Evolutionary conservation across 1,284 basidiomycete species (phyloP).

Genomic region (Sporisorium scitamineum): DNA sequence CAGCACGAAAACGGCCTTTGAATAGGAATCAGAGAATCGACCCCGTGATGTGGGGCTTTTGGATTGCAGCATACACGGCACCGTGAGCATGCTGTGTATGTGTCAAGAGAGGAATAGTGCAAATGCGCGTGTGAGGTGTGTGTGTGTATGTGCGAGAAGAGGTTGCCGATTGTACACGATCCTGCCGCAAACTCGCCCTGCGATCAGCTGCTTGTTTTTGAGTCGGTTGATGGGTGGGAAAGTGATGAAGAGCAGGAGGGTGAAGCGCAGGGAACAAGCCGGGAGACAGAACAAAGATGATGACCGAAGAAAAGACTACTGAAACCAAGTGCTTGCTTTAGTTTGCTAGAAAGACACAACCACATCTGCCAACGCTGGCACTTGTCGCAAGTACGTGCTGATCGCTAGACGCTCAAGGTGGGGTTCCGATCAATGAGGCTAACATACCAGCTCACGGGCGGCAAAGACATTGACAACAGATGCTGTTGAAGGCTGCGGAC

Average conservation of each 20-base stretch:
- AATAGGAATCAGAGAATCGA: conserved; percentile 32
- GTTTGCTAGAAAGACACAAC: not conserved
- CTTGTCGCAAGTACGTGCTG: not conserved
- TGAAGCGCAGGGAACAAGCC: not conserved
- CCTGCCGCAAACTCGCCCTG: not conserved
- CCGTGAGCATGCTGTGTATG: conserved; percentile 5
- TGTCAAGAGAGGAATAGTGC: conserved; percentile 16
- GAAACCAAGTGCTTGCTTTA: conserved; percentile 17
- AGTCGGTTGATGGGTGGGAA: not conserved
- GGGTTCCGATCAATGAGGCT: conserved; percentile 40
- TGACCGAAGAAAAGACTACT: conserved; percentile 21
- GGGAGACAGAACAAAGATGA: conserved; percentile 6
- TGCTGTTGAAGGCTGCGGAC: not conserved
- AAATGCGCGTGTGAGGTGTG: conserved; percentile 5
- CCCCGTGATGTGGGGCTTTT: conserved; percentile 30
- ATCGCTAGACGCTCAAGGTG: conserved; percentile 16
- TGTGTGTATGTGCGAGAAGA: conserved; percentile 15
- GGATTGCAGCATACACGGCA: conserved; percentile 33
- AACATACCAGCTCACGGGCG: conserved; percentile 9
- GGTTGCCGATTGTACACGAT: conserved; percentile 53
- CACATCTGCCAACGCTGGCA: not conserved
- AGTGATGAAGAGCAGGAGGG: conserved; percentile 4
- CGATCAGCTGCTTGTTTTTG: not conserved
- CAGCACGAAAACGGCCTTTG: too few relatives aligned
- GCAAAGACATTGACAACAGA: not conserved